Evolutionary conservation across 2,329 filamentous ascomycete species (phyloP).

Genomic region (Fusarium keratoplasticum): DNA sequence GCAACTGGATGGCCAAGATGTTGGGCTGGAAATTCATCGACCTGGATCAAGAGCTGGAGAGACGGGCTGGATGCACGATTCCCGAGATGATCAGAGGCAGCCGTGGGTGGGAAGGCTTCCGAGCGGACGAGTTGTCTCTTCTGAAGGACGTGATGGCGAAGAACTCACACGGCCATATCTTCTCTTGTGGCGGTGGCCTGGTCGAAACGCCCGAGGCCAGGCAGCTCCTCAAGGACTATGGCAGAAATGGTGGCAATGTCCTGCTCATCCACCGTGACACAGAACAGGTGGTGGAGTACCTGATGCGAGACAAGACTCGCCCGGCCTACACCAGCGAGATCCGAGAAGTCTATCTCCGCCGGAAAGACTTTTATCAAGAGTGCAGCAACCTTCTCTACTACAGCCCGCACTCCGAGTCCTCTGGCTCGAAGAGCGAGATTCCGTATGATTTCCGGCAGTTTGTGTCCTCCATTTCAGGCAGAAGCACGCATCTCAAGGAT

Average conservation of each 20-base stretch:
- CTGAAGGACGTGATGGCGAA: constrained; percentile 80
- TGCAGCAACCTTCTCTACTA: constrained; percentile 97
- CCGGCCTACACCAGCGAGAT: constrained; percentile 95
- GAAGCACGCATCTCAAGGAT: constrained; percentile 59
- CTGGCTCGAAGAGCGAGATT: constrained; percentile 39
- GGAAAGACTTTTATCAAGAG: constrained; percentile 89
- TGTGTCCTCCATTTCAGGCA: constrained; percentile 53
- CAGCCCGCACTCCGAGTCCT: constrained; percentile 70
- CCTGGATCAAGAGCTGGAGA: constrained; percentile 88
- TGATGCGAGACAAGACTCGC: constrained; percentile 88
- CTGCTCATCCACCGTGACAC: constrained; percentile 90
- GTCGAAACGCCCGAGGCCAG: constrained; percentile 88
- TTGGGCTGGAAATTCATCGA: constrained; percentile 85
- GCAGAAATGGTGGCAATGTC: constrained; percentile 82
- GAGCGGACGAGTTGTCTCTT: constrained; percentile 80
- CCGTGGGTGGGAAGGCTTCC: constrained; percentile 88
- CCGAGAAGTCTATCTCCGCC: constrained; percentile 87
- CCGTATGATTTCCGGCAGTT: constrained; percentile 53
- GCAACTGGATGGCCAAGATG: constrained; percentile 82
- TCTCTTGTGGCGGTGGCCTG: constrained; percentile 94
- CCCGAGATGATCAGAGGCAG: constrained; percentile 82
- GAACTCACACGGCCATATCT: constrained; percentile 80
- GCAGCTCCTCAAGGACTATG: constrained; percentile 78
- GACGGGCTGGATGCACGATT: constrained; percentile 78
- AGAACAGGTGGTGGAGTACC: constrained; percentile 86